Percentiles rank a stretch among this genome's conserved stretches.
These are phyloP conservation scores for Pholiota conissans DNA, from an alignment of 768 basidiomycete genomes.

Conservation along the genomic window DNA sequence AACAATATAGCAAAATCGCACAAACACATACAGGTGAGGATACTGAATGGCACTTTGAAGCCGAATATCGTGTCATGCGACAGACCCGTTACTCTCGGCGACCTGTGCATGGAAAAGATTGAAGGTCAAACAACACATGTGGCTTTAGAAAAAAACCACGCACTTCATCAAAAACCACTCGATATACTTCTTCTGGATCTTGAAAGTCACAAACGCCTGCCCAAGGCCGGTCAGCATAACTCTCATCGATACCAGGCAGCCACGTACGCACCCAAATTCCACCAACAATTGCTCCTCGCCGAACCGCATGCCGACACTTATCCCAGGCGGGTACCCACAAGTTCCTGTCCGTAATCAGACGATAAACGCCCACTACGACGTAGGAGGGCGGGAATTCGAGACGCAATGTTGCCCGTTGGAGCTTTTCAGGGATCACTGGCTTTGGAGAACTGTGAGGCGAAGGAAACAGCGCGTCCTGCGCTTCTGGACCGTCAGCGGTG, in stretches of 20 bases:
- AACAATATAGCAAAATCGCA: background rate
- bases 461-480: conserved; percentile 20
- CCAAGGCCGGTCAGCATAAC: background rate
- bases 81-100: conserved; percentile 62
- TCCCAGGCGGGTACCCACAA: conserved; percentile 79
- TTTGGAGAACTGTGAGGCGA: background rate
- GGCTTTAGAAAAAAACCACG: too few species aligned
- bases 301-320: conserved; percentile 78
- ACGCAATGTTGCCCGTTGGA: conserved; percentile 56
- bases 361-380: conserved; percentile 80
- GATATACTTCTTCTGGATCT: conserved; percentile 70
- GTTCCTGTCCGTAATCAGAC: conserved; percentile 71
- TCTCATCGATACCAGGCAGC: background rate
- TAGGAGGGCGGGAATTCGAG: conserved; percentile 83
- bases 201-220: conserved; percentile 68
- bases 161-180: conserved; percentile 64
- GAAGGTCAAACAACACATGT: background rate
- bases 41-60: conserved; percentile 59
- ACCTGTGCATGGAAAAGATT: conserved; percentile 35
- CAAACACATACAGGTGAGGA: conserved; percentile 62
- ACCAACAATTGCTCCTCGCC: conserved; percentile 70
- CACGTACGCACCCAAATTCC: conserved; percentile 58
- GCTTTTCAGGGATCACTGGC: conserved; percentile 23
- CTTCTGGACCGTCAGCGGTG: conserved; percentile 20
- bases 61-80: conserved; percentile 68